Percentiles rank a stretch among this genome's conserved stretches.
Conservation (phyloP, 176 grass and related monocot species). For the Panicum miliaceum region DNA sequence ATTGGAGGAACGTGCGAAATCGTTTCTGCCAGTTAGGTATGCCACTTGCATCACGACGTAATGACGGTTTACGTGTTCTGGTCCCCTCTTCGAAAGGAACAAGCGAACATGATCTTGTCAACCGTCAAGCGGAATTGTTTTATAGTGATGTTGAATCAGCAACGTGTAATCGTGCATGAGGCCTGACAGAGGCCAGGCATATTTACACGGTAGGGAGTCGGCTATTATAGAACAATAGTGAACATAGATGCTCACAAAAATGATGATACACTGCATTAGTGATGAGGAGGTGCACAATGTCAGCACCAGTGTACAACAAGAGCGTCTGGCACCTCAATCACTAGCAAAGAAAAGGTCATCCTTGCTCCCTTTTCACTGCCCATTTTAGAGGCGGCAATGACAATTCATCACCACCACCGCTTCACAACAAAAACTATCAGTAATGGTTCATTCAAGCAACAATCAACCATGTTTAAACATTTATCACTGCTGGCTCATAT, state of each 20-base stretch:
- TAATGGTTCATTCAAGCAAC: no score
- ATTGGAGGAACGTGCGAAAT: constrained; percentile 36
- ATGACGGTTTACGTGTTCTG: background rate
- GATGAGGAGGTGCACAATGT: background rate
- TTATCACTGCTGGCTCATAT: no score
- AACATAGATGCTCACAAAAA: background rate
- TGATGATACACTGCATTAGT: background rate
- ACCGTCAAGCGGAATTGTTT: background rate
- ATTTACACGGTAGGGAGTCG: background rate
- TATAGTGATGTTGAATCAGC: constrained; percentile 3
- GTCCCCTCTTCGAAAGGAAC: constrained; percentile 12
- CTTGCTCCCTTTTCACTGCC: no score
- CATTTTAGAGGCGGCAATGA: no score
- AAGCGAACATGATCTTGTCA: background rate
- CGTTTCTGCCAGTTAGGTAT: background rate
- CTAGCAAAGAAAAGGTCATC: no score
- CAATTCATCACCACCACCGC: no score
- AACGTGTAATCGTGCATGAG: background rate
- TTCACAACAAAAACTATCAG: no score
- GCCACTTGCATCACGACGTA: background rate
- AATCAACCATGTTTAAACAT: no score
- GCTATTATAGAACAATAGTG: background rate
- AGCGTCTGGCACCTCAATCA: no score
- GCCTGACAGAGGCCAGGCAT: background rate
- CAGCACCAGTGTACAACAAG: no score